A percentile compares a stretch with the other conserved stretches of the same genome.
These are phyloP conservation scores for Thermoascus crustaceus DNA, from an alignment of 2,329 filamentous ascomycete genomes.

Conservation along the genomic window DNA sequence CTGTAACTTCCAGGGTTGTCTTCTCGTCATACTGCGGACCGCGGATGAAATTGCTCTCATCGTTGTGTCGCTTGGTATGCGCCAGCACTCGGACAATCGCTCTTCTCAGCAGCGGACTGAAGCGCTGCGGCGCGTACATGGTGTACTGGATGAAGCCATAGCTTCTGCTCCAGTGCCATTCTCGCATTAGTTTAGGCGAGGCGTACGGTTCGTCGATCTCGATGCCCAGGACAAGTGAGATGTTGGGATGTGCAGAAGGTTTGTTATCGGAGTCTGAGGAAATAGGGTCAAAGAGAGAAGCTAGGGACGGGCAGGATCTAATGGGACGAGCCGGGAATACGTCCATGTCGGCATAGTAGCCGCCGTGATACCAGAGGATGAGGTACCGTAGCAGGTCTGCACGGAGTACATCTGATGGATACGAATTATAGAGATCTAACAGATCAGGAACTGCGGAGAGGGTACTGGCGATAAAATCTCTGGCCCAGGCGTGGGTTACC, in stretches of 20 bases:
- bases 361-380: constrained; percentile 28
- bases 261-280: constrained; percentile 1
- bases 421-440: constrained; percentile 19
- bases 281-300: constrained; percentile 10
- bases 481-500: constrained; percentile 18
- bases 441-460: constrained; percentile 21
- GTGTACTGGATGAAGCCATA: constrained; percentile 29
- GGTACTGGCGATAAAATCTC: constrained; percentile 17
- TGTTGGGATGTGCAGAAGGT: constrained; percentile 9
- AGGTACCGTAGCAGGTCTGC: constrained; percentile 39
- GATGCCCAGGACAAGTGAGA: constrained; percentile 26
- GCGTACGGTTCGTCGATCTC: constrained; percentile 30
- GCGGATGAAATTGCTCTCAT: constrained; percentile 9
- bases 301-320: constrained; percentile 19
- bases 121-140: constrained; percentile 27
- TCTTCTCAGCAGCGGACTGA: constrained; percentile 25
- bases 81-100: constrained; percentile 23
- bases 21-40: constrained; percentile 17
- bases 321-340: constrained; percentile 21
- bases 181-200: constrained; percentile 20
- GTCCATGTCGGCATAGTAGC: constrained; percentile 29
- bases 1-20: constrained; percentile 24
- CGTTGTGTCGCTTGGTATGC: constrained; percentile 21
- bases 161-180: constrained; percentile 27
- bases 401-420: constrained; percentile 42